These are phyloP conservation scores for Rhizopogon vinicolor DNA, from an alignment of 768 basidiomycete species.

Conservation along the genomic window DNA sequence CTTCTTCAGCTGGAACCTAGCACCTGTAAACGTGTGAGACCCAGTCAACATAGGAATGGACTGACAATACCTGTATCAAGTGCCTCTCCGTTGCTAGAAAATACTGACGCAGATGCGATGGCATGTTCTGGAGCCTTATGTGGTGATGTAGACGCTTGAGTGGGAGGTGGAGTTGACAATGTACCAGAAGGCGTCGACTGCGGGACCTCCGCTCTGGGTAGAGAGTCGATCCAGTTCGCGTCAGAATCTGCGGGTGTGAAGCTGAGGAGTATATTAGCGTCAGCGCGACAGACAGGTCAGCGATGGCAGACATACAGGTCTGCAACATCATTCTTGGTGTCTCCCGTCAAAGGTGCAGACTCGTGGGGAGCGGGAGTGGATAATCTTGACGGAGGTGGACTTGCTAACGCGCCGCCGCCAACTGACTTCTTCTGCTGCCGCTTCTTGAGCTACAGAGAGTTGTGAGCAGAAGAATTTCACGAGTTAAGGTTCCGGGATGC, in stretches of 20 bases:
- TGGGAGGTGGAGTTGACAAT: conserved; percentile 27
- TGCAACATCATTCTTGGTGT: conserved; percentile 47
- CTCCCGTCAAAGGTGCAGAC: conserved; percentile 26
- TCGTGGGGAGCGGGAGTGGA: conserved; percentile 51
- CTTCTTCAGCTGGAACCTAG: neutral
- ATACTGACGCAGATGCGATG: too few species aligned
- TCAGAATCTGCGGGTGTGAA: conserved; percentile 42
- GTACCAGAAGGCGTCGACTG: conserved; percentile 23
- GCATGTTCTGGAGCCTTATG: neutral
- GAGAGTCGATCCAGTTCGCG: conserved; percentile 56
- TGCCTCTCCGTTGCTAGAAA: neutral
- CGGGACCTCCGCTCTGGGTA: conserved; percentile 40
- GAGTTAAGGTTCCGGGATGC: conserved; percentile 12
- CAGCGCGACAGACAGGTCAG: conserved; percentile 1
- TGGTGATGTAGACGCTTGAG: conserved; percentile 15
- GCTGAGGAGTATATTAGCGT: conserved; percentile 21
- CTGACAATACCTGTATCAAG: conserved; percentile 17
- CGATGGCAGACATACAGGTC: conserved; percentile 55
- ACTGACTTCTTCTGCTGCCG: conserved; percentile 68
- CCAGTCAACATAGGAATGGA: neutral
- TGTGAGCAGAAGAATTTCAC: conserved; percentile 2
- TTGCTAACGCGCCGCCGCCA: conserved; percentile 33
- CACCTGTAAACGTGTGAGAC: neutral
- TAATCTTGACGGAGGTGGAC: conserved; percentile 43
- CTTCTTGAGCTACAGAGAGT: conserved; percentile 63